Base-by-base conservation (phyloP, 2,329 filamentous ascomycete genomes). In the Byssochlamys sp. region DNA sequence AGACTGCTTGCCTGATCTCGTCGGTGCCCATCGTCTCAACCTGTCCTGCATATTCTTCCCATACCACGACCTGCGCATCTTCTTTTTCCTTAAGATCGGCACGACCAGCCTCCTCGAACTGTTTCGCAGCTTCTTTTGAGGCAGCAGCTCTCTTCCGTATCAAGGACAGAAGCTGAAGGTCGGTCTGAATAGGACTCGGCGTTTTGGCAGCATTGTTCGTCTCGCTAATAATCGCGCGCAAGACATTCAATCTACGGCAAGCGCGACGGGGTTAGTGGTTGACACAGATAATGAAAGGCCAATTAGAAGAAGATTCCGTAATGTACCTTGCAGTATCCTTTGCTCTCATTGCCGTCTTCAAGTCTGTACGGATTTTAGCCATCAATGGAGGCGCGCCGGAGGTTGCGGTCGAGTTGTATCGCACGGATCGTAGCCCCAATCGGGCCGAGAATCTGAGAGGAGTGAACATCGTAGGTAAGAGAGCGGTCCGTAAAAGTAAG, bases 281-380 rank as follows among this genome's bases (percentile, higher is more conserved):
- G 19, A 26, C 19, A 31, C 5, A 14, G 12, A 7, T 33, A 11
- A 9, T 31, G 25, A 3, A 57, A 52, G 14, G 39, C 39, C 5
- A 45, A 24, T n/a, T 10, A 31, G 39, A 24, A 19, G 35, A 14
- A 45, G 14, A 19, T 19, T 2, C 6, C 4, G 4, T 19, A 7
- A 6, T 19, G 19, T 67, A 78, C 77, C 75, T 73, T 12, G 72
- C 62, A 25, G 69, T 75, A 59, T 80, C 77, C 66, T 78, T 80
- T 14, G 76, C 77, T 61, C 71, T 71, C 77, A 80, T 78, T 53
- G 78, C 78, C 49, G 66, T 68, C 65, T 79, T 80, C 51, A 80
- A 66, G 64, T 80, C 78, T 58, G 70, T 63, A 56, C 74, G 73
- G 57, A 80, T 65, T 58, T 73, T 76, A 52, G 68, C 63, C 65